Base-by-base conservation (phyloP, 1,284 basidiomycete genomes). In the Acaromyces ingoldii region DNA sequence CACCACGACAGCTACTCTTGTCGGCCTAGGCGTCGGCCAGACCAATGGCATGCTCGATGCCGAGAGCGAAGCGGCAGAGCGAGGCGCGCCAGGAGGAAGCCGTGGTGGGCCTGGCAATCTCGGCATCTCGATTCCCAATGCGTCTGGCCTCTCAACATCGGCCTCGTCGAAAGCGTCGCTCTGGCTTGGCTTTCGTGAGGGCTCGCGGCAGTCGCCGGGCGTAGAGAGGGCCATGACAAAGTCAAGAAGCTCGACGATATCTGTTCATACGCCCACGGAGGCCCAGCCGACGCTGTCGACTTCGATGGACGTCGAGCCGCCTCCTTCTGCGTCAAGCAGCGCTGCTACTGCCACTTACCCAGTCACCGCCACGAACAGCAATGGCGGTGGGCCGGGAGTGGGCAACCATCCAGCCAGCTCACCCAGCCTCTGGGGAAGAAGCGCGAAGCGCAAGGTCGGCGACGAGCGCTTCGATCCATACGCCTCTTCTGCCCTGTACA, bases 381-480 rank as follows among this genome's bases (percentile, higher is more conserved):
- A n/a, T n/a, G n/a, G n/a, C 24, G 13, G 33, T 42, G 11, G 30
- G 46, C 24, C 11, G 33, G 4, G 51, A 53, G 15, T 11, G 43
- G 26, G 25, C 26, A 2, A 19, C 34, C 6, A 28, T 17, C 21
- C 47, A 10, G 28, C 6, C n/a, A 11, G 46, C 6, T 49, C 51
- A 3, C 51, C 51, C 6, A 45, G 51, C 9, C n/a, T 49, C 19
- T 31, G 26, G 30, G 46, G 36, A 13, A 21, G 24, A 17, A 40
- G 21, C 4, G 33, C 48, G 30, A 49, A 49, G 36, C 19, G 48
- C 11, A 49, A 49, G 33, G n/a, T 43, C 15, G 48, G 36, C 13
- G 48, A 15, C 6, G 48, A 49, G 38, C 48, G 48, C 24, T 49
- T n/a, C 24, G 48, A 49, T 10, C 48, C 48, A 11, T 49, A 49